phyloP scores from a whole-genome alignment of 176 grass and related monocot genomes.

The Hsuehochloa calcarea region DNA sequence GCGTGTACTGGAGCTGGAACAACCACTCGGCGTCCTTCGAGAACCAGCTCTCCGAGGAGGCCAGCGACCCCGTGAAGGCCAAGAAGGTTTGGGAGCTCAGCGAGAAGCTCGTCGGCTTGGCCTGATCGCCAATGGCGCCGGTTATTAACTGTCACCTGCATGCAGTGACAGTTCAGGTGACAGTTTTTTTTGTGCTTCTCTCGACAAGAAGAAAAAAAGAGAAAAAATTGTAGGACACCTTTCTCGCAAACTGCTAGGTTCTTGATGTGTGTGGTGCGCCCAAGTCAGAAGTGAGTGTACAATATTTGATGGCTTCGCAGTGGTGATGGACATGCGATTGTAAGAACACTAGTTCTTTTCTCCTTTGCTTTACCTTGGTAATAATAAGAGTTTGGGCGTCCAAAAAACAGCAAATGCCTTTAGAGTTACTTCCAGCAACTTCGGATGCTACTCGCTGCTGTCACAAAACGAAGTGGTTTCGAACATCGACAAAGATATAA shows the following conservation, averaged over 20 bases:
- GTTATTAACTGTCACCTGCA: not conserved
- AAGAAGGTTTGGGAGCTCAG: constrained; percentile 88
- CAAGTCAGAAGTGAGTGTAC: constrained; percentile 10
- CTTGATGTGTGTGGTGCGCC: not conserved
- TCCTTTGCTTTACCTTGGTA: not conserved
- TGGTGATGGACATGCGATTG: not conserved
- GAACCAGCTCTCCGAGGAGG: constrained; percentile 95
- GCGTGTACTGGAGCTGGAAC: constrained; percentile 99
- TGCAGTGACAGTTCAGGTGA: constrained; percentile 14
- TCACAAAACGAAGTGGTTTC: no score
- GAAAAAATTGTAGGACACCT: not conserved
- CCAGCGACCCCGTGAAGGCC: constrained; percentile 82
- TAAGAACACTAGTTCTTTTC: constrained; percentile 25
- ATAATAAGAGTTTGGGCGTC: constrained; percentile 22
- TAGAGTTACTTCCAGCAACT: not conserved
- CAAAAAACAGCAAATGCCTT: constrained; percentile 1
- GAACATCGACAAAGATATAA: no score
- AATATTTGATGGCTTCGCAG: constrained; percentile 17
- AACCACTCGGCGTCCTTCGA: constrained; percentile 91
- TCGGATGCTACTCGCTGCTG: not conserved
- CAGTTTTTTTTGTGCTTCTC: constrained; percentile 6
- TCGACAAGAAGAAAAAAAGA: not conserved
- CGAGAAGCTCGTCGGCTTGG: constrained; percentile 85
- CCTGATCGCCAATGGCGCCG: constrained; percentile 1
- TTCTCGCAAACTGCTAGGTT: not conserved